These are phyloP conservation scores for Sphaerobolus stellatus DNA, from an alignment of 1,284 basidiomycete genomes.

Conservation along the genomic window DNA sequence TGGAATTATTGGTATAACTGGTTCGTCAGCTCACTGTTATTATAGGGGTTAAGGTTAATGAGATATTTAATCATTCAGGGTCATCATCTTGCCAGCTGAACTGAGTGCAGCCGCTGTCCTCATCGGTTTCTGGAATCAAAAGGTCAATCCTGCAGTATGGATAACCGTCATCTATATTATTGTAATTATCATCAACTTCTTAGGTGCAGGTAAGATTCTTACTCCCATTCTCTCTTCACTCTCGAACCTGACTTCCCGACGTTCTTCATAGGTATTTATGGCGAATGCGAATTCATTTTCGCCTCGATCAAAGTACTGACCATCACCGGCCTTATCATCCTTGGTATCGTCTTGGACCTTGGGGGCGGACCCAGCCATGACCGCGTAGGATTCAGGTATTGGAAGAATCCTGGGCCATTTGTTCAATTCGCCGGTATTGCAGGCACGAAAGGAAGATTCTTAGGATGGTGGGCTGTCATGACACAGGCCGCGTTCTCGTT, in stretches of 20 bases:
- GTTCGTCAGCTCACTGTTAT: conserved; percentile 17
- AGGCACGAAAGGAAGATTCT: conserved; percentile 63
- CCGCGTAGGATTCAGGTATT: conserved; percentile 65
- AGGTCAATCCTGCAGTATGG: conserved; percentile 70
- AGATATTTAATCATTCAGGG: conserved; percentile 27
- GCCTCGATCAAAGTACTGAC: conserved; percentile 80
- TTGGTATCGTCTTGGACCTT: conserved; percentile 69
- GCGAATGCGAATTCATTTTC: conserved; percentile 74
- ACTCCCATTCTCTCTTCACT: background rate
- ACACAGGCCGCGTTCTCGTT: conserved; percentile 83
- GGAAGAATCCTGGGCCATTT: conserved; percentile 75
- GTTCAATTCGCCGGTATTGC: conserved; percentile 52
- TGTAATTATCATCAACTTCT: conserved; percentile 72
- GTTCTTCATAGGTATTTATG: conserved; percentile 50
- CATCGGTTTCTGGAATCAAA: conserved; percentile 67
- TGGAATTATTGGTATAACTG: conserved; percentile 85
- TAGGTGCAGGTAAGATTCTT: conserved; percentile 59
- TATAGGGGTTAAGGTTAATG: no score
- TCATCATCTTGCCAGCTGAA: conserved; percentile 73
- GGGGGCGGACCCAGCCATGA: conserved; percentile 61
- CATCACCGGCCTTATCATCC: conserved; percentile 61
- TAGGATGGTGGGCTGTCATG: conserved; percentile 46
- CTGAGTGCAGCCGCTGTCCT: conserved; percentile 74
- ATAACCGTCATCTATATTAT: conserved; percentile 73
- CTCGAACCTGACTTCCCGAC: background rate